Base-by-base conservation (phyloP, 1,284 basidiomycete genomes). In the Ustilago curta region DNA sequence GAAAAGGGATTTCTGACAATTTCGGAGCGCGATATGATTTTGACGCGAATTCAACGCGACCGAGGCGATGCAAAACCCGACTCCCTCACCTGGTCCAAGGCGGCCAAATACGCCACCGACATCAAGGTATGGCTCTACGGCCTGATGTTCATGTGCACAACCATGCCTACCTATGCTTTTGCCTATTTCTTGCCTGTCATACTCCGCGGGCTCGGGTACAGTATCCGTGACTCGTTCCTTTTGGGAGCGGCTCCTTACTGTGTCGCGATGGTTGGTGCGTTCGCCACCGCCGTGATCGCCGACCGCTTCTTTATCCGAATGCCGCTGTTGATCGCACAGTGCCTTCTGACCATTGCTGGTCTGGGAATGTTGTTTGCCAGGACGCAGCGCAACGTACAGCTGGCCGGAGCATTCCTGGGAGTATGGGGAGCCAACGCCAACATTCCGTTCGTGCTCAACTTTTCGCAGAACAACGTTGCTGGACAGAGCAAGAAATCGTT, bases 121-220 rank as follows among this genome's bases (percentile, higher is more conserved):
- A 68, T 81, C 70, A 87, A 87, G 83, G 71, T 87, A 23, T 87
- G 87, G 87, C 68, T 78, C 3, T 87, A 85, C 60, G 86, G 82
- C 27, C 65, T 87, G 51, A 80, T 85, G 75, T 86, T 87, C 76
- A 69, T 75, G 62, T 70, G 64, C 68, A 65, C 77, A 32, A 79
- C 79, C 21, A 74, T 76, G 62, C 75, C 69, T 49, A 68, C 61
- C 35, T 76, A 78, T 32, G 70, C 71, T 2, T 69, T 79, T 27
- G 69, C 70, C 52, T 85, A 84, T 82, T 87, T 87, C 83, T 74
- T 87, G 1, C 86, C 86, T 21, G 77, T 84, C 48, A 87, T 87
- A 48, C 82, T 88, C 8, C 66, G 74, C 1, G 82, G 83, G n/a
- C 81, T 86, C 52, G 86, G 86, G 19, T 87, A 85, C 78, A 62